Percentiles rank a stretch among this genome's conserved stretches.
These are phyloP conservation scores for Naganishia antarctica DNA, from an alignment of 768 basidiomycete species.

Conservation along the genomic window DNA sequence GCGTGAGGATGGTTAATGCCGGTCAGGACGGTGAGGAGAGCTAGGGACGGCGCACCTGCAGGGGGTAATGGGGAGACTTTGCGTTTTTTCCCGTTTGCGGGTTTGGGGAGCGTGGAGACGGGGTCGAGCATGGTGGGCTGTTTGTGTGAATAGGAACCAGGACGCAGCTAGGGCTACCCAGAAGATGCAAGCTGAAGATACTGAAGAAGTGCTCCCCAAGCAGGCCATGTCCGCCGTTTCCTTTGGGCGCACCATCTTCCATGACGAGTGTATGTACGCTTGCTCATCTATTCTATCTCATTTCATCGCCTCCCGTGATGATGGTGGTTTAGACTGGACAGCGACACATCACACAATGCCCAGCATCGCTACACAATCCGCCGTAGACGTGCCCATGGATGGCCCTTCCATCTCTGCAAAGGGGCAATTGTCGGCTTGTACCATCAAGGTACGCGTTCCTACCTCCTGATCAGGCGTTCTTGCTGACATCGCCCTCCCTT, in stretches of 20 bases:
- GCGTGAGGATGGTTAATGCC: too few relatives aligned
- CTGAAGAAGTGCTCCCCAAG: too few relatives aligned
- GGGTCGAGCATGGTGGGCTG: too few relatives aligned
- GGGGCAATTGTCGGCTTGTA: slow-evolving; percentile 6
- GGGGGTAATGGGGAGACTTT: slow-evolving; percentile 21
- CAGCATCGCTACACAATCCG: slow-evolving; percentile 6
- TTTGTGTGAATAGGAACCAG: too few relatives aligned
- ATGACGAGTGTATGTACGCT: slow-evolving; percentile 5
- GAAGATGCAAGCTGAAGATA: too few relatives aligned
- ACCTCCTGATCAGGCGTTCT: too few relatives aligned
- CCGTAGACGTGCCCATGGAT: slow-evolving; percentile 7
- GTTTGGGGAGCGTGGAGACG: too few relatives aligned
- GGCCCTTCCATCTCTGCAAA: neutral
- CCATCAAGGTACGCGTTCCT: slow-evolving; percentile 7
- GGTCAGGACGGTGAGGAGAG: neutral
- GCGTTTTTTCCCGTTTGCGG: slow-evolving; percentile 13
- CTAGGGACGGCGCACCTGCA: slow-evolving; percentile 17
- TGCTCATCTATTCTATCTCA: neutral
- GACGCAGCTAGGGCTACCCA: too few relatives aligned
- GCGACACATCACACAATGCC: neutral
- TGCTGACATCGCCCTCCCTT: neutral
- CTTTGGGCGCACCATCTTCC: neutral
- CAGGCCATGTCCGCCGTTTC: too few relatives aligned
- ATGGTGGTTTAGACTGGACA: too few relatives aligned
- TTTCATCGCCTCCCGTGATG: too few relatives aligned